Conservation (phyloP, 2,329 filamentous ascomycete genomes). For the Trichophyton simii region DNA sequence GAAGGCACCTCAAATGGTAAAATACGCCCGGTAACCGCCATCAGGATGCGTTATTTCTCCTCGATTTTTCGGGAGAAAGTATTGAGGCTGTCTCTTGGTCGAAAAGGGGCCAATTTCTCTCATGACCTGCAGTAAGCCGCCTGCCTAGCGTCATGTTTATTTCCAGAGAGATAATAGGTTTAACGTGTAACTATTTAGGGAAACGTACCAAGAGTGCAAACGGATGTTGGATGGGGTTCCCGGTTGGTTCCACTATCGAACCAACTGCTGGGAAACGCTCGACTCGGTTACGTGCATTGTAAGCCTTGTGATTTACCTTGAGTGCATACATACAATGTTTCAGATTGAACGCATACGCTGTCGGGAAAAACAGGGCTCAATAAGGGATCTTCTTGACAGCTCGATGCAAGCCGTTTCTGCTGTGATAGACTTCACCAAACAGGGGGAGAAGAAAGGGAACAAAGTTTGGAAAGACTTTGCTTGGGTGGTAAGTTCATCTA, state of each 20-base stretch:
- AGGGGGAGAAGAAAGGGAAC: constrained; percentile 9
- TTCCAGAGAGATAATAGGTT: not conserved
- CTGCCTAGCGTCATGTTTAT: not conserved
- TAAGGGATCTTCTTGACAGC: constrained; percentile 14
- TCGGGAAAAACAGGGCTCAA: constrained; percentile 11
- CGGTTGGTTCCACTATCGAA: constrained; percentile 14
- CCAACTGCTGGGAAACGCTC: constrained; percentile 10
- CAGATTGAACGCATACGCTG: constrained; percentile 17
- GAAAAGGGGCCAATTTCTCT: constrained; percentile 7
- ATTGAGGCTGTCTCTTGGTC: constrained; percentile 16
- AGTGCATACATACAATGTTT: constrained; percentile 15
- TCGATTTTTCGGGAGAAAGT: constrained; percentile 17
- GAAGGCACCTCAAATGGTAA: constrained; percentile 7
- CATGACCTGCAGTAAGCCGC: constrained; percentile 8
- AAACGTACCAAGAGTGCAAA: constrained; percentile 14
- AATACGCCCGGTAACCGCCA: constrained; percentile 13
- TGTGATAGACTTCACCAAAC: constrained; percentile 15
- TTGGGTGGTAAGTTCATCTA: constrained; percentile 15
- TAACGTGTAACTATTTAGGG: constrained; percentile 7
- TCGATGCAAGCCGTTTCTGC: constrained; percentile 16
- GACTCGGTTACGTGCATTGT: constrained; percentile 9
- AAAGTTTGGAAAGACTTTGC: constrained; percentile 10
- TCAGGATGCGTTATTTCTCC: constrained; percentile 16
- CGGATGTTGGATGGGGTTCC: constrained; percentile 15
- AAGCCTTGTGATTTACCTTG: constrained; percentile 14